Conservation (phyloP, 2,329 filamentous ascomycete genomes). For the Talaromyces pinophilus region DNA sequence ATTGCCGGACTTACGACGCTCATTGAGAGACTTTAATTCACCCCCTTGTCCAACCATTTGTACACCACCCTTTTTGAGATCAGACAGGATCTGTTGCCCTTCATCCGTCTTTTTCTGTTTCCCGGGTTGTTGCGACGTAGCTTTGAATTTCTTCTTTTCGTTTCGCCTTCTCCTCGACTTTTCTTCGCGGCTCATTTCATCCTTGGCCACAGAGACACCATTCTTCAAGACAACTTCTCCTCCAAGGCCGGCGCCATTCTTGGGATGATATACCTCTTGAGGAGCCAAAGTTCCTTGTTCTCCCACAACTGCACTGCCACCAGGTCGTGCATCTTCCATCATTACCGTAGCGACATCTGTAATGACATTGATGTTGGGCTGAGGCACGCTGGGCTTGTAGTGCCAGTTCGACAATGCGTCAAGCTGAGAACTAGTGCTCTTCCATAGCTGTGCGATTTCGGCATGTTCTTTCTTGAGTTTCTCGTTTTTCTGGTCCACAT, state of each 20-base stretch:
- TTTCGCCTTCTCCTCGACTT: constrained; percentile 73
- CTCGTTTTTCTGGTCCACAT: constrained; percentile 78
- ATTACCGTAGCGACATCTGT: constrained; percentile 85
- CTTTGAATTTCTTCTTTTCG: constrained; percentile 81
- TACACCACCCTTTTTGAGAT: constrained; percentile 81
- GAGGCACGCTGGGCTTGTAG: constrained; percentile 85
- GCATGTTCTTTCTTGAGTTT: constrained; percentile 78
- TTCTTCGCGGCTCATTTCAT: constrained; percentile 87
- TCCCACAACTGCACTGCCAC: constrained; percentile 66
- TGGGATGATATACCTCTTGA: constrained; percentile 89
- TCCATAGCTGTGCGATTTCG: constrained; percentile 82
- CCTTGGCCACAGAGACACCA: constrained; percentile 73
- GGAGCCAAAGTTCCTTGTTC: constrained; percentile 75
- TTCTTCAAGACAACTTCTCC: constrained; percentile 76
- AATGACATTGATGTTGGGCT: constrained; percentile 80
- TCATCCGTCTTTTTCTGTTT: constrained; percentile 48
- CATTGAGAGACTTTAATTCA: constrained; percentile 78
- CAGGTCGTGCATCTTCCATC: constrained; percentile 94
- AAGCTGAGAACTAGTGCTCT: constrained; percentile 73
- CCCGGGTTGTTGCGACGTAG: constrained; percentile 52
- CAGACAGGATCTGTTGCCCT: constrained; percentile 60
- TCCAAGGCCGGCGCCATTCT: constrained; percentile 61
- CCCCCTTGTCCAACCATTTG: constrained; percentile 91
- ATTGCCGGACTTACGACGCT: constrained; percentile 65
- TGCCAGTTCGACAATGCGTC: constrained; percentile 92